Base-by-base conservation (phyloP, 768 basidiomycete species). In the Daedaleopsis sinensis region DNA sequence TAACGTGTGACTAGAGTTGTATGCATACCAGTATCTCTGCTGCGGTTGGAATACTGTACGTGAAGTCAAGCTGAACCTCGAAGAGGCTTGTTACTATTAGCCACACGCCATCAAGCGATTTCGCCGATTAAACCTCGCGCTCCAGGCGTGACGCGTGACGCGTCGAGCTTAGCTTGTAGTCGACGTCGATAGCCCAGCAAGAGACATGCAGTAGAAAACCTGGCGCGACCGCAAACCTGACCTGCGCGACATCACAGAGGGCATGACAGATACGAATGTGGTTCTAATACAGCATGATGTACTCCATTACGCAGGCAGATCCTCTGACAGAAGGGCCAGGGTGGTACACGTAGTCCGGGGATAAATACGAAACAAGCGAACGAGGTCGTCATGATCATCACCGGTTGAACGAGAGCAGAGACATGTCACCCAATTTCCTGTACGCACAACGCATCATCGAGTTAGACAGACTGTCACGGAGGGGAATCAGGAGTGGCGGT, bases 391-490 rank as follows among this genome's bases (percentile, higher is more conserved):
- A 42, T 53, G 18, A 37, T 42, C 44, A 39, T 78, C 68, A 88
- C 71, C 85, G 84, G 67, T 93, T 93, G 91, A 93, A 94, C 32
- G 92, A 93, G 19, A 94, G 80, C 24, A 93, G 77, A 0, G 88
- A 83, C 93, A 94, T 94, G 72, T 94, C 93, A 23, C 93, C 93
- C 49, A 93, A 74, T 60, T 91, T 91, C 73, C 91, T 92, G 66
- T 44, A 39, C 15, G 44, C 24, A 21, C 23, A 44, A 36, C 21
- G 21, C 6, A 27, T n/a, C n/a, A 56, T 46, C n/a, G 19, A 70
- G 27, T 63, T 46, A 58, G n/a, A 59, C 38, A 12, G 44, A 43
- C n/a, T 69, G 18, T 15, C 19, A 9, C 0, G 8, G 48, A 52
- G 24, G 7, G 0, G 36, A 37, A 48, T 19, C 3, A 61, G 24